A percentile compares a stretch with the other conserved stretches of the same genome.
Conservation (phyloP, 2,329 filamentous ascomycete genomes). For the Diaporthe citriasiana region DNA sequence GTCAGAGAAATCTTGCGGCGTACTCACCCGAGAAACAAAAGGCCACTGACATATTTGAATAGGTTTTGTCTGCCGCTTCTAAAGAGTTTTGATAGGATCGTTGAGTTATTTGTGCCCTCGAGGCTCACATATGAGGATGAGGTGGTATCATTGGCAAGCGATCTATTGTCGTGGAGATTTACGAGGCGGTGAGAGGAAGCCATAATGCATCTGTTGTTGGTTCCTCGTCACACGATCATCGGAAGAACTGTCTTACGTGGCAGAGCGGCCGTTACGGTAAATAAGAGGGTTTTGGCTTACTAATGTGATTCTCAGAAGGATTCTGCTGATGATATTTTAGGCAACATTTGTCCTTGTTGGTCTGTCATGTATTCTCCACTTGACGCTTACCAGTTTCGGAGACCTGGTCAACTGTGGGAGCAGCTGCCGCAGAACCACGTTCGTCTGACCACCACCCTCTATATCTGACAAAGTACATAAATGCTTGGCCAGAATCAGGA, state of each 20-base stretch:
- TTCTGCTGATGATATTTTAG: not conserved
- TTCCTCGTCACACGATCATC: constrained; percentile 9
- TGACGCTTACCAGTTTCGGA: constrained; percentile 10
- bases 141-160: not conserved
- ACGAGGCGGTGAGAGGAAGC: constrained; percentile 1
- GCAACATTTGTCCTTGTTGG: not conserved
- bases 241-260: not conserved
- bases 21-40: constrained; percentile 19
- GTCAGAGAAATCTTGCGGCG: not conserved
- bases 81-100: constrained; percentile 9
- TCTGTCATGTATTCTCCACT: not conserved
- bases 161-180: constrained; percentile 1
- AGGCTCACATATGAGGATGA: not conserved
- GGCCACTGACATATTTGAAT: constrained; percentile 22
- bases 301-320: not conserved
- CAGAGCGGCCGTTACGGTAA: constrained; percentile 1
- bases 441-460: not conserved
- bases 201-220: constrained; percentile 2
- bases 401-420: constrained; percentile 1
- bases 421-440: not conserved
- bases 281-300: not conserved
- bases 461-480: not conserved
- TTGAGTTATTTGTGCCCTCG: constrained; percentile 1
- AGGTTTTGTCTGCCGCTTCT: constrained; percentile 6
- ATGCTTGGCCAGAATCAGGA: not conserved